Percentiles rank a stretch among this genome's conserved stretches.
Evolutionary conservation across 1,139 yeast genomes (phyloP).

Genomic region (Geotrichum carabidarum): DNA sequence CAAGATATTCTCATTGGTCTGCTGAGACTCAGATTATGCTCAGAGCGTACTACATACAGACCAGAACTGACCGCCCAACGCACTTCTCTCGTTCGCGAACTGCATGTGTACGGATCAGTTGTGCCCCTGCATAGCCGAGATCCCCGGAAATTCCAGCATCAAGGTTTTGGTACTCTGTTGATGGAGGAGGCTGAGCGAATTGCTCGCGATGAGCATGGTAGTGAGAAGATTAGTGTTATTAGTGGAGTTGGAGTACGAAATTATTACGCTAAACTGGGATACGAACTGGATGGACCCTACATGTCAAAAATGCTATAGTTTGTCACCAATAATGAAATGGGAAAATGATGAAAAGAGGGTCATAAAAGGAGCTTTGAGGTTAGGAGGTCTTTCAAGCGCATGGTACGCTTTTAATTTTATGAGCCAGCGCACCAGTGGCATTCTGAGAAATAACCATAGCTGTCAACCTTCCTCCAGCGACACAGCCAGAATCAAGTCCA

Average conservation of each 20-base stretch:
- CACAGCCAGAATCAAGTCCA: conserved; percentile 83
- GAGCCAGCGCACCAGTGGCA: conserved; percentile 31
- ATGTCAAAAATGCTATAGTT: conserved; percentile 62
- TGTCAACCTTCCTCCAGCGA: conserved; percentile 62
- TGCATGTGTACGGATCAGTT: conserved; percentile 95
- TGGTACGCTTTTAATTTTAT: conserved; percentile 33
- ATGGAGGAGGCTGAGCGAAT: conserved; percentile 99
- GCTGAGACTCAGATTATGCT: conserved; percentile 79
- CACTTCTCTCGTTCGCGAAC: conserved; percentile 88
- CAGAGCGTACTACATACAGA: conserved; percentile 83
- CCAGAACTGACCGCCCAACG: conserved; percentile 81
- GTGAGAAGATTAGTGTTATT: conserved; percentile 84
- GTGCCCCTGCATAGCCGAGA: conserved; percentile 97
- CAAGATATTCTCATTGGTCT: conserved; percentile 93
- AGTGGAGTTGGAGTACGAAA: conserved; percentile 98
- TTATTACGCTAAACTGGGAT: conserved; percentile 88
- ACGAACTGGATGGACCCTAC: conserved; percentile 88
- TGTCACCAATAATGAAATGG: neutral
- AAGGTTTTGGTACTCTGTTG: conserved; percentile 93
- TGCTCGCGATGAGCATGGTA: conserved; percentile 92
- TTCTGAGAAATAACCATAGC: conserved; percentile 50
- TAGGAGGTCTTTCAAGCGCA: conserved; percentile 23
- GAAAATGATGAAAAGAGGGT: neutral
- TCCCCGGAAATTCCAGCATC: conserved; percentile 97
- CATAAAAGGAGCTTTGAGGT: neutral